Conservation (phyloP, 192 early-diverging fungal species). For the Linnemannia exigua region DNA sequence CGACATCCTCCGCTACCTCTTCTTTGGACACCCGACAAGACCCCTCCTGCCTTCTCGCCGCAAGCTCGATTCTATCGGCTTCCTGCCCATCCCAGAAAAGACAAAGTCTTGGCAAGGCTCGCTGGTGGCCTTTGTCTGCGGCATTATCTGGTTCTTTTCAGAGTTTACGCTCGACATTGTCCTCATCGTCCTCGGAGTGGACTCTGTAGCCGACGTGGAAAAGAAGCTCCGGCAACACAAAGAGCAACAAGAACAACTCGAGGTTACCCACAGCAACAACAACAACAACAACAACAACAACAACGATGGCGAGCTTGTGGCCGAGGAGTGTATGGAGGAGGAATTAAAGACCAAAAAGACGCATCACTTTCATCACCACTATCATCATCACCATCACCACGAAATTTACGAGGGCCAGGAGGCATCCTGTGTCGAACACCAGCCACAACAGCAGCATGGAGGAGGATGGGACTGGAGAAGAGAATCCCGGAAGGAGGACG, state of each 20-base stretch:
- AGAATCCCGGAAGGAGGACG: neutral
- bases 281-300: neutral
- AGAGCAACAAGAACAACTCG: neutral
- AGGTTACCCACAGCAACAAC: no score
- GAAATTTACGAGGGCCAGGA: neutral
- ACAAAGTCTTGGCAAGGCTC: conserved; percentile 14
- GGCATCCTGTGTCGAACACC: neutral
- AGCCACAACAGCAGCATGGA: neutral
- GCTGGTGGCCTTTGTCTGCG: conserved; percentile 11
- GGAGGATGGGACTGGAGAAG: neutral
- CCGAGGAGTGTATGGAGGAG: neutral
- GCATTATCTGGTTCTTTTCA: conserved; percentile 28
- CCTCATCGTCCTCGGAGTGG: conserved; percentile 4
- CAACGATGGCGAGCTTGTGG: neutral
- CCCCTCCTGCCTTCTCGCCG: conserved; percentile 14
- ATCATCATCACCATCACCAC: neutral
- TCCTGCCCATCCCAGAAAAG: conserved; percentile 16
- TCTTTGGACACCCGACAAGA: conserved; percentile 8
- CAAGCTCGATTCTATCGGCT: conserved; percentile 3
- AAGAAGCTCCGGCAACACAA: neutral
- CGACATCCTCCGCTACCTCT: conserved; percentile 20
- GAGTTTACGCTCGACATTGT: conserved; percentile 32
- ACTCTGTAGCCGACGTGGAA: neutral
- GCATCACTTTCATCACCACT: neutral
- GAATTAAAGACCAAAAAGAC: neutral